Percentiles rank a stretch among this genome's conserved stretches.
Evolutionary conservation across 352 stramenopile species (phyloP).

Genomic region (Pythium monospermum): DNA sequence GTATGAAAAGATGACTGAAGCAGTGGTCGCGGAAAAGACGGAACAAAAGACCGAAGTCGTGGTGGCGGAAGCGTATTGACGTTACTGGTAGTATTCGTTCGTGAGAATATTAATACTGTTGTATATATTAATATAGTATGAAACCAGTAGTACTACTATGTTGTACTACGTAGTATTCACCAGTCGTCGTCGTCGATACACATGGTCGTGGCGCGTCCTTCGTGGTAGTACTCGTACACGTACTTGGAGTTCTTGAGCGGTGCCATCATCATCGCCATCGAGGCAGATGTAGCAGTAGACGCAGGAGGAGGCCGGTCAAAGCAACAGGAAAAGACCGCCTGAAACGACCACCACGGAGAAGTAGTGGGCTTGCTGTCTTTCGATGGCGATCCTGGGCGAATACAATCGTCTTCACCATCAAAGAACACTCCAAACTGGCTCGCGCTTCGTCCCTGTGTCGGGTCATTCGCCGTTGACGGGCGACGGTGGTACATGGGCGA

Average conservation of each 20-base stretch:
- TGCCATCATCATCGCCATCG: no score
- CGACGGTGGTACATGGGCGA: constrained; percentile 50
- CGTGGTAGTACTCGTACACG: constrained; percentile 24
- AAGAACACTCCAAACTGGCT: not conserved
- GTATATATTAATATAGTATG: not conserved
- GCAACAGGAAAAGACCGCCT: constrained; percentile 22
- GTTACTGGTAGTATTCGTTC: no score
- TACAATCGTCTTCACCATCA: not conserved
- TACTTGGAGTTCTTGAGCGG: constrained; percentile 28
- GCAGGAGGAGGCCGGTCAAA: constrained; percentile 15
- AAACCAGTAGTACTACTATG: no score
- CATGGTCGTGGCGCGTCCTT: constrained; percentile 9
- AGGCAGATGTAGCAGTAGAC: not conserved
- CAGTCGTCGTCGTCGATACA: constrained; percentile 5
- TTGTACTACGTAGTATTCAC: no score
- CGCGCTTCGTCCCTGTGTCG: not conserved
- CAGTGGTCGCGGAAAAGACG: no score
- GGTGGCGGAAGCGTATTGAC: no score
- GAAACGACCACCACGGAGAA: constrained; percentile 23
- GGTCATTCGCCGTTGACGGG: no score
- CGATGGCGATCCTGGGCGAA: not conserved
- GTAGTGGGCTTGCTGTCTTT: not conserved
- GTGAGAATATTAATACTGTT: not conserved
- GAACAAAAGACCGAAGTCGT: no score
- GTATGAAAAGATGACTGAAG: no score